Base-by-base conservation (phyloP, 495 filamentous ascomycete genomes). In the Recurvomyces mirabilis region DNA sequence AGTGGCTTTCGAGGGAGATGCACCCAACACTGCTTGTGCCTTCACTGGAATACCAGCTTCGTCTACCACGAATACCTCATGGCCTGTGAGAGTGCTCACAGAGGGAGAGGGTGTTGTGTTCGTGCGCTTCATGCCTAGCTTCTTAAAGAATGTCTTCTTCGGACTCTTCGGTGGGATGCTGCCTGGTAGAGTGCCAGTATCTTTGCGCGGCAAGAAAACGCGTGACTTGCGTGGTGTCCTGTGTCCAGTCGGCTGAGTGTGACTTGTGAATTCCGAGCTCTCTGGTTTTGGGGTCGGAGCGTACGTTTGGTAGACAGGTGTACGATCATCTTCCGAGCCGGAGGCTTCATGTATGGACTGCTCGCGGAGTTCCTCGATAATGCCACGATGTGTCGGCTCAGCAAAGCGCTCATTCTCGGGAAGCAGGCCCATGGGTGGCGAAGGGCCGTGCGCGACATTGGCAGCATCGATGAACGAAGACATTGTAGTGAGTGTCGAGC, bases 91-190 rank as follows among this genome's bases (percentile, higher is more conserved):
- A 13, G 21, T 49, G 5, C 36, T 21, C 39, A 25, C 43, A 13
- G 44, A 39, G 3, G 38, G 38, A 7, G 40, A 39, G 12, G 47
- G 11, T 21, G 38, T 38, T 19, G 13, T 33, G 24, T 56, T 53
- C 22, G 19, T 22, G 4, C 45, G 25, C 14, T 43, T 46, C 7
- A 59, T 50, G 45, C 49, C 45, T 24, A 65, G 43, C 23, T 38
- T 51, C 7, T 58, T 60, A 30, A 65, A 53, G 23, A 65, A 37
- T 24, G 50, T 55, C 46, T 55, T 61, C 51, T 57, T 60, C 2
- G 62, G 62, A 24, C 60, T 65, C 51, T 60, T 65, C 10, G 32
- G 31, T 4, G 38, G 15, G 11, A 31, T 29, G 30, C 40, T 23
- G 15, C 29, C 28, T 19, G 23, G 20, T 11, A 18, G 24, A 11